Base-by-base conservation (phyloP, 1,284 basidiomycete genomes). In the Ganoderma lingzhi region DNA sequence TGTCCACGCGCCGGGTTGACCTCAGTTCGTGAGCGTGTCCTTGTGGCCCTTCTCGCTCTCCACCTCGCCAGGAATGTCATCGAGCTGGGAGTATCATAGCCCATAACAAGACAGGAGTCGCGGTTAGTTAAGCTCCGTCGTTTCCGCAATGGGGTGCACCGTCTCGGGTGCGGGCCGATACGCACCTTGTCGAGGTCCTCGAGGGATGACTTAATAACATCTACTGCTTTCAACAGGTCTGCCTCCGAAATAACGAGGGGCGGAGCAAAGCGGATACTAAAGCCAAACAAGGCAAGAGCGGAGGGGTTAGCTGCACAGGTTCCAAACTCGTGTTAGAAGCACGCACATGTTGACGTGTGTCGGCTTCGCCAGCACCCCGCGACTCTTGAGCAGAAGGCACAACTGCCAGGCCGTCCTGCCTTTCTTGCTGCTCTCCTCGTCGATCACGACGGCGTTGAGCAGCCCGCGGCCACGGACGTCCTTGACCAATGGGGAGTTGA, bases 391-490 rank as follows among this genome's bases (percentile, higher is more conserved):
- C 74, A 99, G 82, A 77, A 99, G 80, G 82, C 98, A 99, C 64
- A 99, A 86, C 80, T 99, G 95, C 98, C 97, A 99, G 6, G 97
- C 97, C 2, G 93, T 92, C 69, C 96, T 86, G 19, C 94, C 91
- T 79, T 89, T 93, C 62, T 75, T 82, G 75, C 92, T 94, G 84
- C 90, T 88, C 70, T 82, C 81, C 83, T 98, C 95, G 78, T 99
- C 93, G 70, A 99, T 96, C 35, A 99, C 94, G 32, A 99, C 88
- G 9, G 97, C 97, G 79, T 99, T 99, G 76, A 99, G 84, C 69
- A 99, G 82, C 0, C 97, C 97, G 67, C 90, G 86, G 1, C 96
- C 97, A 35, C 96, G 89, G 30, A 98, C 94, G 44, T 83, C 83
- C 75, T 89, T 85, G 74, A 96, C 85, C 65, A 94, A 84, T 0